Base-by-base conservation (phyloP, 129 eudicot genomes). In the Lactuca sativa region DNA sequence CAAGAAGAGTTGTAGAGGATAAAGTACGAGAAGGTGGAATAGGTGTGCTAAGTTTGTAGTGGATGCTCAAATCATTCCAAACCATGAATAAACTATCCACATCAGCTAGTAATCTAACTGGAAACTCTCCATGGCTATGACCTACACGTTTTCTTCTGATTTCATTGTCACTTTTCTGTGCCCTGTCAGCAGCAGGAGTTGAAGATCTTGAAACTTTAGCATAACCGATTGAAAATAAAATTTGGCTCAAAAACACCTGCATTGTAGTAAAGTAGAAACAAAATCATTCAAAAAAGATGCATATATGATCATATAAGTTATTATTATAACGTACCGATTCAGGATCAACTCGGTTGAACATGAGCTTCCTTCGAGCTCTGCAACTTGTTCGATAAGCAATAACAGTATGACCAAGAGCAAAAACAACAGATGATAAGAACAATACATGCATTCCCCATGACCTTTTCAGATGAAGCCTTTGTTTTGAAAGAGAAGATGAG, bases 361-460 rank as follows among this genome's bases (percentile, higher is more conserved):
- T 70, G 59, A 90, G 89, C 82, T 95, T 95, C 85, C 97, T 87
- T 74, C 96, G 79, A 66, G 99, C 99, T 83, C 87, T 83, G 78
- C 97, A 85, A 74, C 97, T 95, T 7, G 87, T 90, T 14, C 99
- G 82, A 57, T 95, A 95, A 43, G 99, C 97, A 81, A 95, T 73
- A 43, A 95, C 96, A 62, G 83, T 90, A 82, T 95, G 99, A 40
- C 99, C 99, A 58, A 95, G 92, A 62, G 99, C 99, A 87, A 95
- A 87, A 16, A 87, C 99, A 67, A 90, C 95, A 34, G 97, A 95
- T 3, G 99, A 90, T 40, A 95, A 79, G 71, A 83, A 95, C 80
- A 95, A 64, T 43, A 95, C 96, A 32, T 90, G 96, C 99, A 95
- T 95, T 38, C 99, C 99, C 99, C 99, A 90, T n/a, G 97, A 95